Percentiles rank a stretch among this genome's conserved stretches.
Evolutionary conservation across 306 rosid species (phyloP).

Genomic region (Delonix regia): DNA sequence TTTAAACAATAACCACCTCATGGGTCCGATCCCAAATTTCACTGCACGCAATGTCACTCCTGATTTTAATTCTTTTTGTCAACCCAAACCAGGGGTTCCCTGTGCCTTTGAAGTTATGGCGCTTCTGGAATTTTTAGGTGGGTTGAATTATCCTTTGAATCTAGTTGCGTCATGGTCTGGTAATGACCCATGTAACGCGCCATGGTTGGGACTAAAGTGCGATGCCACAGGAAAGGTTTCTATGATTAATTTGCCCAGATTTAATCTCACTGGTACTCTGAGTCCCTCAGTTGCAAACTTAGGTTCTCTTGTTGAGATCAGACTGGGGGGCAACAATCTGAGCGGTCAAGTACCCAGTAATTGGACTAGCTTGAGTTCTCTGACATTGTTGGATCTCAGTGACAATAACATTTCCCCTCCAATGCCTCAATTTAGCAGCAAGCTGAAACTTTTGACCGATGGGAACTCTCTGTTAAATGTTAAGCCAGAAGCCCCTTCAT

Average conservation of each 20-base stretch:
- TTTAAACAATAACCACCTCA: slow-evolving; percentile 80
- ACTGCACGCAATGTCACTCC: slow-evolving; percentile 45
- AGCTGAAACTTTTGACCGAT: slow-evolving; percentile 51
- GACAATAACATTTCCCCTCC: slow-evolving; percentile 80
- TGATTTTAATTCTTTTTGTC: slow-evolving; percentile 62
- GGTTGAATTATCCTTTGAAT: slow-evolving; percentile 66
- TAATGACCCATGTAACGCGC: slow-evolving; percentile 65
- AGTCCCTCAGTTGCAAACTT: slow-evolving; percentile 84
- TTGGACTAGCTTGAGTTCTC: slow-evolving; percentile 66
- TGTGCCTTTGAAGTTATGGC: slow-evolving; percentile 80
- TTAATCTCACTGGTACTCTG: slow-evolving; percentile 67
- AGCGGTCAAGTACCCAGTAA: slow-evolving; percentile 66
- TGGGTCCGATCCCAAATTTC: slow-evolving; percentile 87
- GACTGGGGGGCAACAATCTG: slow-evolving; percentile 62
- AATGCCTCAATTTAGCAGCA: slow-evolving; percentile 59
- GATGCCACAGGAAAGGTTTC: slow-evolving; percentile 51
- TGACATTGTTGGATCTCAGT: slow-evolving; percentile 77
- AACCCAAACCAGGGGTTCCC: slow-evolving; percentile 43
- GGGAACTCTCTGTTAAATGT: slow-evolving; percentile 48
- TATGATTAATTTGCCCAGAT: slow-evolving; percentile 64
- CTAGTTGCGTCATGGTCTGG: slow-evolving; percentile 71
- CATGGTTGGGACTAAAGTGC: slow-evolving; percentile 84
- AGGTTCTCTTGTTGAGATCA: slow-evolving; percentile 59
- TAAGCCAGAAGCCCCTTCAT: slow-evolving; percentile 28
- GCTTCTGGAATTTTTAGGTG: slow-evolving; percentile 67